Conservation (phyloP, 2,329 filamentous ascomycete genomes). For the Malbranchea cinnamomea region DNA sequence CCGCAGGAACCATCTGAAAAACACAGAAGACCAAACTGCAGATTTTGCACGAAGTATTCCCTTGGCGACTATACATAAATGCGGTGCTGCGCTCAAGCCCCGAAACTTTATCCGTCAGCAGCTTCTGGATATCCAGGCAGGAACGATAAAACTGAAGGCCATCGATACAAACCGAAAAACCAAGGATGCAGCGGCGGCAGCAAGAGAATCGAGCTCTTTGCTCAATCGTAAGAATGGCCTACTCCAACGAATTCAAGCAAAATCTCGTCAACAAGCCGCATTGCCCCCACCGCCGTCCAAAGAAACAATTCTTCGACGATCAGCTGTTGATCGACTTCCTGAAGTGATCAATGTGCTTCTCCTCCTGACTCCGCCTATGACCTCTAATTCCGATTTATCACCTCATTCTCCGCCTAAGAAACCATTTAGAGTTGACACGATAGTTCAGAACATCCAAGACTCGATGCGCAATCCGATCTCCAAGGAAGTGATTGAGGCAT, state of each 20-base stretch:
- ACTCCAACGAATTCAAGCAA: conserved; percentile 60
- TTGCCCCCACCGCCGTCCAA: conserved; percentile 32
- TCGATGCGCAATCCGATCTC: conserved; percentile 42
- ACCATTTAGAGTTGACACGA: conserved; percentile 48
- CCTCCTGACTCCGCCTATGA: conserved; percentile 37
- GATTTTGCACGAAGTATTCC: conserved; percentile 21
- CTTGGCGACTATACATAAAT: conserved; percentile 23
- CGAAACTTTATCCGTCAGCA: conserved; percentile 27
- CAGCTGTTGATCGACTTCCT: conserved; percentile 51
- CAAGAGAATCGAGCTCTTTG: conserved; percentile 14
- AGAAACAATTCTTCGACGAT: conserved; percentile 44
- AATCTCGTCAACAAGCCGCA: conserved; percentile 41
- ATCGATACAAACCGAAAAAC: conserved; percentile 8
- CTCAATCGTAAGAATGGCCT: conserved; percentile 42
- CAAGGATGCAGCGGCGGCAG: conserved; percentile 7
- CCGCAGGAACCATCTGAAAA: conserved; percentile 28
- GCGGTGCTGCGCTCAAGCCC: conserved; percentile 19
- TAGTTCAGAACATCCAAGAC: conserved; percentile 52
- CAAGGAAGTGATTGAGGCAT: conserved; percentile 32
- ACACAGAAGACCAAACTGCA: conserved; percentile 19
- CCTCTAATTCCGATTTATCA: conserved; percentile 15
- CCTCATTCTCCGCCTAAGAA: conserved; percentile 39
- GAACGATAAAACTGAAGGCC: conserved; percentile 22
- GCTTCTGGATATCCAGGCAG: conserved; percentile 26
- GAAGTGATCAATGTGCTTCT: conserved; percentile 53